Conservation (phyloP, 768 basidiomycete genomes). For the Rhodotorula taiwanensis region DNA sequence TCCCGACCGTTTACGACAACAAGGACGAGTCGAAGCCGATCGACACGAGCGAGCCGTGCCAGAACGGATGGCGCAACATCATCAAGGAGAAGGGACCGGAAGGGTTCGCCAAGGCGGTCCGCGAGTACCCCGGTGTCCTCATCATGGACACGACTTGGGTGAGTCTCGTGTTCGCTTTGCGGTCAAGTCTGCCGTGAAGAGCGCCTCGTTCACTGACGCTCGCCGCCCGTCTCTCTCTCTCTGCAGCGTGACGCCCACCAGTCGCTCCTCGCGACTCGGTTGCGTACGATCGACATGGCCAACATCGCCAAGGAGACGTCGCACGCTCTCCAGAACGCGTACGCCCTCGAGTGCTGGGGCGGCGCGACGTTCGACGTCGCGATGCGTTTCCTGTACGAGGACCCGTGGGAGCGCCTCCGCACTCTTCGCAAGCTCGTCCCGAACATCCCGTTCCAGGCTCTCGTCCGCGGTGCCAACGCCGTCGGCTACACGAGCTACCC, state of each 20-base stretch:
- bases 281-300: constrained; percentile 92
- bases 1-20: constrained; percentile 71
- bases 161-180: background rate
- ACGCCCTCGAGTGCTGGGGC: constrained; percentile 97
- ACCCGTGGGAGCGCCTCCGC: constrained; percentile 97
- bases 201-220: constrained; percentile 67
- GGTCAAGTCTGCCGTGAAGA: background rate
- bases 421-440: constrained; percentile 90
- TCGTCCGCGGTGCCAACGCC: constrained; percentile 97
- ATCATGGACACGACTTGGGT: constrained; percentile 59
- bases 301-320: constrained; percentile 98
- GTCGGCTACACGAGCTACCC: constrained; percentile 99
- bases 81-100: constrained; percentile 96
- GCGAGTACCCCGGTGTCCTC: constrained; percentile 86
- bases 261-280: constrained; percentile 88
- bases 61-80: constrained; percentile 93
- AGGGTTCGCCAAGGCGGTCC: constrained; percentile 95
- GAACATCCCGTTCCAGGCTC: constrained; percentile 95
- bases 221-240: no score
- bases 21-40: constrained; percentile 65
- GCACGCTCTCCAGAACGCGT: constrained; percentile 88
- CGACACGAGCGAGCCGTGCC: constrained; percentile 75
- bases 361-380: constrained; percentile 93
- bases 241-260: constrained; percentile 83
- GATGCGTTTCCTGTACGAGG: constrained; percentile 98